Conservation (phyloP, 805 yeast genomes). For the Hanseniaspora pseudoguilliermondii region DNA sequence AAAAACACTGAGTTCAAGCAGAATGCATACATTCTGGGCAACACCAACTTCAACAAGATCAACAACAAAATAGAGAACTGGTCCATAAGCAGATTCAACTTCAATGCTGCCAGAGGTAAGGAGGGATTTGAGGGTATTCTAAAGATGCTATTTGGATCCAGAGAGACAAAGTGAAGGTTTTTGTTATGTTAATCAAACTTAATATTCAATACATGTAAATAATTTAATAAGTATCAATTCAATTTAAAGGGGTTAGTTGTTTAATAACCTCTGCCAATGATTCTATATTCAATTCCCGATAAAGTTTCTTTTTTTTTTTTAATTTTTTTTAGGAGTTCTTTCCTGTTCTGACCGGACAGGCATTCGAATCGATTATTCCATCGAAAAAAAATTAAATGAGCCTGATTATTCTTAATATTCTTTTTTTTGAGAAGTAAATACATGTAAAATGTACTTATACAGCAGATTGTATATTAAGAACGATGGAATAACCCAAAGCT, state of each 20-base stretch:
- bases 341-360: background rate
- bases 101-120: constrained; percentile 74
- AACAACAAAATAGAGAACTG: constrained; percentile 84
- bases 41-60: constrained; percentile 52
- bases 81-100: constrained; percentile 78
- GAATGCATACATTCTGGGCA: constrained; percentile 80
- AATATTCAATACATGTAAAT: background rate
- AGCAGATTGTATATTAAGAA: background rate
- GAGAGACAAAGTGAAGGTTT: background rate
- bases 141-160: constrained; percentile 26
- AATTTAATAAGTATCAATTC: background rate
- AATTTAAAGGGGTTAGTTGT: too few species aligned
- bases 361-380: too few species aligned
- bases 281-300: background rate
- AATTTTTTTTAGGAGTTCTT: background rate
- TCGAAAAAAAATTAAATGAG: too few species aligned
- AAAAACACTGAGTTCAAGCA: constrained; percentile 57
- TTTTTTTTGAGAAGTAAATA: background rate
- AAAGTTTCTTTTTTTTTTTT: background rate
- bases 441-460: too few species aligned
- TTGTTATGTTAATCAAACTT: background rate
- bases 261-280: too few species aligned
- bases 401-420: background rate
- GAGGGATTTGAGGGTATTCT: constrained; percentile 76
- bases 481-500: background rate